A percentile compares a stretch with the other conserved stretches of the same genome.
Evolutionary conservation across 805 yeast genomes (phyloP).

Genomic region (Sugiyamaella americana): DNA sequence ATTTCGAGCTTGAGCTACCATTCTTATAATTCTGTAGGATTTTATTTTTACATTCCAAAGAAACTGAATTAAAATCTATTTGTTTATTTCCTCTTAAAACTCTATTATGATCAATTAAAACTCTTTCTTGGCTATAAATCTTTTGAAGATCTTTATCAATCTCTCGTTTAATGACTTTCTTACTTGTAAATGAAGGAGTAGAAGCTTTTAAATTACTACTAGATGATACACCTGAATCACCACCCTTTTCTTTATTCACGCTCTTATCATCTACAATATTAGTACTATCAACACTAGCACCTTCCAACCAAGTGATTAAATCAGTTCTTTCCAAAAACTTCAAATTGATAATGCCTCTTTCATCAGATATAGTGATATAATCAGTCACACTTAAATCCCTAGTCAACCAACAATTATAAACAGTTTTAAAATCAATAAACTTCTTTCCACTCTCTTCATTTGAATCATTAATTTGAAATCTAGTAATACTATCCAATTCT

Average conservation of each 20-base stretch:
- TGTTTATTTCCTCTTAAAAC: constrained; percentile 34
- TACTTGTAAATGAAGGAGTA: not conserved
- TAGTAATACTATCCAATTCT: constrained; percentile 44
- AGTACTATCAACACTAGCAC: constrained; percentile 55
- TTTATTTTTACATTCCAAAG: constrained; percentile 30
- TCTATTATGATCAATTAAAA: constrained; percentile 39
- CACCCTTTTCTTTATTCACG: no score
- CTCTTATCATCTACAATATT: constrained; percentile 35
- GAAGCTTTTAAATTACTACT: not conserved
- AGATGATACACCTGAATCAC: not conserved
- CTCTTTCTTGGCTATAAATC: constrained; percentile 40
- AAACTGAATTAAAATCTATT: constrained; percentile 32
- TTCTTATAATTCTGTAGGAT: constrained; percentile 24
- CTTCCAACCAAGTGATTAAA: constrained; percentile 72
- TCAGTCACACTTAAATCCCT: constrained; percentile 73
- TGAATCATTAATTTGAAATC: constrained; percentile 35
- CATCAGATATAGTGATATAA: constrained; percentile 68
- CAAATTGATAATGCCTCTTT: constrained; percentile 57
- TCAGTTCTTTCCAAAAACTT: constrained; percentile 83
- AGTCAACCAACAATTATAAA: constrained; percentile 72
- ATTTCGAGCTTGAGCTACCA: constrained; percentile 6
- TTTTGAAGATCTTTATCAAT: constrained; percentile 47
- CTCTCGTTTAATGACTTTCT: constrained; percentile 27
- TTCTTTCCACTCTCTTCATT: constrained; percentile 5
- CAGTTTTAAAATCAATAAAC: constrained; percentile 44